phyloP scores from a whole-genome alignment of 2,329 filamentous ascomycete species.

The Cladosporium sp. region DNA sequence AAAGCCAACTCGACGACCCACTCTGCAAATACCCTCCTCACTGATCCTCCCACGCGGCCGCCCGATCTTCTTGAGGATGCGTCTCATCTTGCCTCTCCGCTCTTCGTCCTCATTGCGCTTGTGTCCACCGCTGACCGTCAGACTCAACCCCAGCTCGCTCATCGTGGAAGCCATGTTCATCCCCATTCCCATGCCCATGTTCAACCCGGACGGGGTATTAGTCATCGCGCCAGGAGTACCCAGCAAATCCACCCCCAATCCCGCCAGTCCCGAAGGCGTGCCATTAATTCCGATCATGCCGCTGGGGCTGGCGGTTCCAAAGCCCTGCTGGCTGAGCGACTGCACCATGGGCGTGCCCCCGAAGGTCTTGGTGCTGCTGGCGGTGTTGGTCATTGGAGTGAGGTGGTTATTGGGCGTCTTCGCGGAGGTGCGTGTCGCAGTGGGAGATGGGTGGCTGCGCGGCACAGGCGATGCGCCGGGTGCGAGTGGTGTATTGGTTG shows the following conservation, averaged over 20 bases:
- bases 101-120: conserved; percentile 55
- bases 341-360: conserved; percentile 37
- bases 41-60: conserved; percentile 70
- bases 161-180: conserved; percentile 42
- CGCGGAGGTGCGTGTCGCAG: conserved; percentile 33
- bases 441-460: conserved; percentile 32
- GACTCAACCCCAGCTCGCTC: conserved; percentile 46
- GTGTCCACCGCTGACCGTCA: conserved; percentile 34
- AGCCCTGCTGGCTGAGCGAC: conserved; percentile 34
- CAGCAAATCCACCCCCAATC: conserved; percentile 31
- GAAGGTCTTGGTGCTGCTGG: conserved; percentile 31
- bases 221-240: conserved; percentile 45
- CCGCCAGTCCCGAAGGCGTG: conserved; percentile 29
- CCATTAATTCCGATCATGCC: conserved; percentile 30
- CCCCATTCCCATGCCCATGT: conserved; percentile 25
- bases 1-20: conserved; percentile 66
- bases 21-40: conserved; percentile 70
- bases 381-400: conserved; percentile 29
- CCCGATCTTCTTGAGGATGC: conserved; percentile 66
- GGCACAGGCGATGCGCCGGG: conserved; percentile 43
- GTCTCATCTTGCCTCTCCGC: conserved; percentile 54
- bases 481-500: conserved; percentile 38
- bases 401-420: conserved; percentile 41
- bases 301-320: conserved; percentile 28
- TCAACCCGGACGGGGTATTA: conserved; percentile 29